Base-by-base conservation (phyloP, 352 stramenopile genomes). In the Globisporangium takayamanum region DNA sequence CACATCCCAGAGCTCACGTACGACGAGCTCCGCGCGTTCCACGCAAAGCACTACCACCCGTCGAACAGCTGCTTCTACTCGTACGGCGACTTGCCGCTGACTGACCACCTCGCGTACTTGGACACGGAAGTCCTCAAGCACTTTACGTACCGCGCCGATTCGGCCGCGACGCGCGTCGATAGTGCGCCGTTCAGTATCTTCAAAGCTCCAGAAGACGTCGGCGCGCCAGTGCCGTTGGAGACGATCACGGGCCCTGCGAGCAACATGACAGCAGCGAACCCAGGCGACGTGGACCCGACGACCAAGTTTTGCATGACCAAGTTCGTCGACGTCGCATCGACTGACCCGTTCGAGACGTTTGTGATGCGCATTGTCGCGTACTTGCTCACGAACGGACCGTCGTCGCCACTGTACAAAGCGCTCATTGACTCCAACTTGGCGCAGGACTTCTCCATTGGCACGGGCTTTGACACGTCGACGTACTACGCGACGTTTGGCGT, bases 21-120 rank as follows among this genome's bases (percentile, higher is more conserved):
- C 63, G 70, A 82, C 5, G 74, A 93, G 48, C 64, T 97, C 10
- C 67, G 79, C 12, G 68, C 64, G 18, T 97, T 97, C 64, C 89
- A 97, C 57, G 48, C 57, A 12, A 80, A 76, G 56, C 73, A 95
- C 55, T 97, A 97, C 67, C 89, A 96, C 55, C 89, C 89, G 42
- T 92, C 81, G 44, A 97, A 96, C 67, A 79, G 75, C 61, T 84
- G 85, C 55, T 94, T 96, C 59, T 97, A 87, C 70, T 94, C 88
- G 28, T 96, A 95, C 64, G 89, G 89, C 39, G 87, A 96, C 59
- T 66, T 96, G 66, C 69, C 84, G 20, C 73, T 94, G 5, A 85
- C 72, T 1, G 72, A 90, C 28, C 84, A 96, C 53, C 55, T 94
- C 37, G 69, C 78, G 46, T 94, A 82, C 61, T 55, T 96, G 50